These are phyloP conservation scores for Rachicladosporium sp. DNA, from an alignment of 2,329 filamentous ascomycete genomes.

Conservation along the genomic window DNA sequence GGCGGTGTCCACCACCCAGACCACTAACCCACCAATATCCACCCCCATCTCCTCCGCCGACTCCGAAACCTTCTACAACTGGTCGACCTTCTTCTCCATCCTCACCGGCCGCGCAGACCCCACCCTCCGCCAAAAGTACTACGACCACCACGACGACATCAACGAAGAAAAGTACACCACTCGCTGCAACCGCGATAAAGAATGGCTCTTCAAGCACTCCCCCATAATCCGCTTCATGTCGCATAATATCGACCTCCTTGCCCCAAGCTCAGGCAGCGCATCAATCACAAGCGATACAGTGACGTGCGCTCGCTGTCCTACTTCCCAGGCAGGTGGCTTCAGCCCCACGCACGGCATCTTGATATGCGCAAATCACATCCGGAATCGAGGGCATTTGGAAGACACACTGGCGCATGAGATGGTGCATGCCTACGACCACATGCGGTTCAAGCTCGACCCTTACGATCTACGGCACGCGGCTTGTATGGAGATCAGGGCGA, in stretches of 20 bases:
- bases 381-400: slow-evolving; percentile 69
- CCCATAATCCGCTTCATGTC: slow-evolving; percentile 79
- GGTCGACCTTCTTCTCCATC: slow-evolving; percentile 78
- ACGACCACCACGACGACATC: slow-evolving; percentile 59
- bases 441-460: slow-evolving; percentile 84
- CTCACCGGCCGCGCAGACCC: slow-evolving; percentile 59
- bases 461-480: slow-evolving; percentile 76
- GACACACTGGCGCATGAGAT: slow-evolving; percentile 95
- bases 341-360: slow-evolving; percentile 76
- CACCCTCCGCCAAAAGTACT: slow-evolving; percentile 62
- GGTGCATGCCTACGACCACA: slow-evolving; percentile 91
- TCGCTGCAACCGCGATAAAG: slow-evolving; percentile 67
- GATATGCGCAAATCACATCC: slow-evolving; percentile 84
- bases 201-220: slow-evolving; percentile 74
- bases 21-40: neutral
- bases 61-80: slow-evolving; percentile 39
- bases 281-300: slow-evolving; percentile 63
- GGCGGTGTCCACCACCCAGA: no score
- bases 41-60: slow-evolving; percentile 5
- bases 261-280: slow-evolving; percentile 38
- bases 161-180: slow-evolving; percentile 69
- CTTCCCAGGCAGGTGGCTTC: slow-evolving; percentile 69
- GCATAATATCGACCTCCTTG: slow-evolving; percentile 66
- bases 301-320: slow-evolving; percentile 66
- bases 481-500: slow-evolving; percentile 92